A percentile compares a stretch with the other conserved stretches of the same genome.
Evolutionary conservation across 345 rosid genomes (phyloP).

Genomic region (Ceriops zippeliana): DNA sequence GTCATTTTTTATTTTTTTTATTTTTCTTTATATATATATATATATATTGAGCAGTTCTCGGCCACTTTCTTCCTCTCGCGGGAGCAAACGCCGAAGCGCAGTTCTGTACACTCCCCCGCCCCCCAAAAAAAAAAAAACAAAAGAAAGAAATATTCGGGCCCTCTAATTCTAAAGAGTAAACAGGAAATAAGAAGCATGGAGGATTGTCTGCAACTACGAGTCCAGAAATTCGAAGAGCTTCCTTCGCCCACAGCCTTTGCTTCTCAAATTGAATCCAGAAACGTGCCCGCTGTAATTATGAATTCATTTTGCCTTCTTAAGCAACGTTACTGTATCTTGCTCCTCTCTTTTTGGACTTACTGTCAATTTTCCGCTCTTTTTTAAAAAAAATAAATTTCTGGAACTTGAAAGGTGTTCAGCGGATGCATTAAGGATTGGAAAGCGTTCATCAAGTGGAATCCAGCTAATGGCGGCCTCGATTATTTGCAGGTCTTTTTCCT

Average conservation of each 20-base stretch:
- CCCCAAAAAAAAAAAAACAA: too few relatives aligned
- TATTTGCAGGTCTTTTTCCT: conserved; percentile 58
- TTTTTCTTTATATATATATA: too few relatives aligned
- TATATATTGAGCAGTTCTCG: too few relatives aligned
- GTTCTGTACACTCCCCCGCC: too few relatives aligned
- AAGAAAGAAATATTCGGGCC: background rate
- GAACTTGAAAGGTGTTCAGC: conserved; percentile 43
- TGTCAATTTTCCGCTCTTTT: background rate
- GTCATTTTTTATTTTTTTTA: too few relatives aligned
- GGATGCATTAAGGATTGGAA: conserved; percentile 62
- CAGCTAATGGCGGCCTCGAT: conserved; percentile 63
- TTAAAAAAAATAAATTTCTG: background rate
- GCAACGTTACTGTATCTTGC: background rate
- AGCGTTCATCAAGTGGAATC: conserved; percentile 66
- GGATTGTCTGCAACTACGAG: conserved; percentile 22
- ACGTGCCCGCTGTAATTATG: conserved; percentile 59
- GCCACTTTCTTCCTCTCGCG: too few relatives aligned
- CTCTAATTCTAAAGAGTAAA: background rate
- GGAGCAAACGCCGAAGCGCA: too few relatives aligned
- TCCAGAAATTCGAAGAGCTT: conserved; percentile 42
- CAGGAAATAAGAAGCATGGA: conserved; percentile 15
- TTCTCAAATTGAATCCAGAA: conserved; percentile 55
- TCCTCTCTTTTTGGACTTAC: background rate
- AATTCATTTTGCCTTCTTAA: background rate
- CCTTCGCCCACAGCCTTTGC: conserved; percentile 52